Conservation (phyloP, 805 yeast genomes). For the Spencermartinsiella europaea region DNA sequence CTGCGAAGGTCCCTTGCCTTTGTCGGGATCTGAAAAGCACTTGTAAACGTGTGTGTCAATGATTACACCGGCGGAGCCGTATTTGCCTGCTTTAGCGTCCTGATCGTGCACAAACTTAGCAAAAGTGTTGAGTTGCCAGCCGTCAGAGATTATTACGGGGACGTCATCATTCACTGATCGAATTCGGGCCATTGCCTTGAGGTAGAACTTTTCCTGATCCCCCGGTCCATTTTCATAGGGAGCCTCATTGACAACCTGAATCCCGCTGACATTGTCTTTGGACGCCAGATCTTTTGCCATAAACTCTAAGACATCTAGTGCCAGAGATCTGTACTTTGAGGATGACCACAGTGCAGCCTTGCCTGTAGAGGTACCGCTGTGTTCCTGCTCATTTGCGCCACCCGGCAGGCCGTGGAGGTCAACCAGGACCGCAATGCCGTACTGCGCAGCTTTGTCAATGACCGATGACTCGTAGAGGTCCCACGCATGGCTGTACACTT, state of each 20-base stretch:
- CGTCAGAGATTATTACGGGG: slow-evolving; percentile 83
- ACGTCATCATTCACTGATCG: slow-evolving; percentile 48
- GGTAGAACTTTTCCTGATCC: slow-evolving; percentile 56
- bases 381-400: slow-evolving; percentile 85
- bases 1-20: slow-evolving; percentile 55
- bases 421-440: slow-evolving; percentile 67
- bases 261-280: slow-evolving; percentile 68
- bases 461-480: slow-evolving; percentile 44
- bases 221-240: slow-evolving; percentile 45
- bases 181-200: slow-evolving; percentile 56
- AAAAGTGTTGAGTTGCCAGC: slow-evolving; percentile 89
- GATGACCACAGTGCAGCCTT: slow-evolving; percentile 62
- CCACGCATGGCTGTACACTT: slow-evolving; percentile 77
- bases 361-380: slow-evolving; percentile 65
- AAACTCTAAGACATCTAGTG: slow-evolving; percentile 49
- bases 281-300: slow-evolving; percentile 54
- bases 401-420: slow-evolving; percentile 90
- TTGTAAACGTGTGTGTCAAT: slow-evolving; percentile 84
- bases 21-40: slow-evolving; percentile 76
- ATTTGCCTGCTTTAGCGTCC: slow-evolving; percentile 3
- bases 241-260: slow-evolving; percentile 85
- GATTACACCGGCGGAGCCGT: slow-evolving; percentile 50
- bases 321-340: slow-evolving; percentile 32
- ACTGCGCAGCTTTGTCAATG: slow-evolving; percentile 53
- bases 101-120: slow-evolving; percentile 52